A percentile compares a stretch with the other conserved stretches of the same genome.
Evolutionary conservation across 2,329 filamentous ascomycete species (phyloP).

Genomic region (Diaporthe humulicola): DNA sequence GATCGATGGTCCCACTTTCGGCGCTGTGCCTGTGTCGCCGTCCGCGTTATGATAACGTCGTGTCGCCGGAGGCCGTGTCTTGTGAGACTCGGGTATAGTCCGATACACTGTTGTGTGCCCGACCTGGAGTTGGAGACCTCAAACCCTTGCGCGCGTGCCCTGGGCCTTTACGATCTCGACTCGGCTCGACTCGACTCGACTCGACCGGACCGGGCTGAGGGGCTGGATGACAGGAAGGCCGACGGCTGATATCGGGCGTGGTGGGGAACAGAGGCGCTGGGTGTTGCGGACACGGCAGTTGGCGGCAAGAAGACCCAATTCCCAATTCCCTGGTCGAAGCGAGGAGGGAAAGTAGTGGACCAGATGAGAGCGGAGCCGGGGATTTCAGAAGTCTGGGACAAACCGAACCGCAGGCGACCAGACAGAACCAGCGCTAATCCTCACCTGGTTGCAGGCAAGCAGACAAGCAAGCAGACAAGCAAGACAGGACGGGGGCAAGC

Average conservation of each 20-base stretch:
- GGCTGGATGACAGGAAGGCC: neutral
- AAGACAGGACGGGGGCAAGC: neutral
- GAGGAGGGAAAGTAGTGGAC: conserved; percentile 2
- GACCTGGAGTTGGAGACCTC: conserved; percentile 23
- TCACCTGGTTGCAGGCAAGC: conserved; percentile 11
- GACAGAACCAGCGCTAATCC: conserved; percentile 13
- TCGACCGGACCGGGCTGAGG: neutral
- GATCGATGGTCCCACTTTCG: conserved; percentile 30
- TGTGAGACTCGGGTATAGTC: conserved; percentile 11
- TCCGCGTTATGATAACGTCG: conserved; percentile 27
- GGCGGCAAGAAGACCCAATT: conserved; percentile 3
- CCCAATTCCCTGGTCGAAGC: conserved; percentile 12
- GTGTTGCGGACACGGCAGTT: conserved; percentile 16
- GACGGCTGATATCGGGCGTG: conserved; percentile 7
- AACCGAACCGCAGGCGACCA: conserved; percentile 7
- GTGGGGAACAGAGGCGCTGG: conserved; percentile 12
- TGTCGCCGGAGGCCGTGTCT: conserved; percentile 22
- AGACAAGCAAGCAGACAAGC: neutral
- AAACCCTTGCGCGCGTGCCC: conserved; percentile 21
- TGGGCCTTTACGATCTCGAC: conserved; percentile 23
- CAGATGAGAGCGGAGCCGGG: conserved; percentile 11
- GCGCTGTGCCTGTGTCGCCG: conserved; percentile 28
- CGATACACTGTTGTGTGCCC: conserved; percentile 17
- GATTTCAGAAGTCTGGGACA: conserved; percentile 10
- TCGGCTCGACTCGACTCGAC: conserved; percentile 12